Evolutionary conservation across 805 yeast genomes (phyloP).

Genomic region (Lachancea mirantina): DNA sequence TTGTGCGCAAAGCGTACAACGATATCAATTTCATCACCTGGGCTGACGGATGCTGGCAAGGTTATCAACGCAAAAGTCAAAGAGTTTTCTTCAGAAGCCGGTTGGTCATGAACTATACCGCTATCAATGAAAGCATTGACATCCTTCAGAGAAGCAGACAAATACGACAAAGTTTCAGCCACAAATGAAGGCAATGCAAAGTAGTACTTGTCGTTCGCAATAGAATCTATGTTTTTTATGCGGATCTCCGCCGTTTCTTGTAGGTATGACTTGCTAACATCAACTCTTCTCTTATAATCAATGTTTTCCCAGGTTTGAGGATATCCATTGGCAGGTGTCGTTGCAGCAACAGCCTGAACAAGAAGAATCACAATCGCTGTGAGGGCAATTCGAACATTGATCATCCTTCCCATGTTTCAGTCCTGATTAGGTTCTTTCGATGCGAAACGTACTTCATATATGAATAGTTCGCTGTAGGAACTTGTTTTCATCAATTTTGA

Average conservation of each 20-base stretch:
- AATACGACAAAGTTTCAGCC: slow-evolving; percentile 37
- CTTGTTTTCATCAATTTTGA: slow-evolving; percentile 3
- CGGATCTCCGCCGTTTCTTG: slow-evolving; percentile 53
- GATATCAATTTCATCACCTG: slow-evolving; percentile 47
- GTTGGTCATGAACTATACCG: slow-evolving; percentile 24
- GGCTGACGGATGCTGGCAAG: slow-evolving; percentile 61
- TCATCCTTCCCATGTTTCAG: no score
- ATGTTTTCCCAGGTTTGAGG: slow-evolving; percentile 44
- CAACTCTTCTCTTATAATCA: slow-evolving; percentile 50
- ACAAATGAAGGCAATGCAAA: slow-evolving; percentile 49
- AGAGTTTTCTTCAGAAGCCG: slow-evolving; percentile 20
- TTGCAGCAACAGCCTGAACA: slow-evolving; percentile 1
- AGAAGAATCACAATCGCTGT: not conserved
- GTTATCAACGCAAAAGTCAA: slow-evolving; percentile 40
- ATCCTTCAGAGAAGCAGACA: slow-evolving; percentile 34
- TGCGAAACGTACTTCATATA: not conserved
- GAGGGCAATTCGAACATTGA: slow-evolving; percentile 1
- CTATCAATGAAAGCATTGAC: slow-evolving; percentile 21
- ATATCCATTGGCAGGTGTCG: not conserved
- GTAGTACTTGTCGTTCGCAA: slow-evolving; percentile 49
- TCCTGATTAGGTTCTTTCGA: not conserved
- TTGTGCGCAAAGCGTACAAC: slow-evolving; percentile 43
- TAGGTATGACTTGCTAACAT: slow-evolving; percentile 57
- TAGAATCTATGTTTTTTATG: slow-evolving; percentile 49
- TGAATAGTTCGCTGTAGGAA: not conserved